These are phyloP conservation scores for Monosporozyma aerobia DNA, from an alignment of 805 yeast genomes.

Conservation along the genomic window DNA sequence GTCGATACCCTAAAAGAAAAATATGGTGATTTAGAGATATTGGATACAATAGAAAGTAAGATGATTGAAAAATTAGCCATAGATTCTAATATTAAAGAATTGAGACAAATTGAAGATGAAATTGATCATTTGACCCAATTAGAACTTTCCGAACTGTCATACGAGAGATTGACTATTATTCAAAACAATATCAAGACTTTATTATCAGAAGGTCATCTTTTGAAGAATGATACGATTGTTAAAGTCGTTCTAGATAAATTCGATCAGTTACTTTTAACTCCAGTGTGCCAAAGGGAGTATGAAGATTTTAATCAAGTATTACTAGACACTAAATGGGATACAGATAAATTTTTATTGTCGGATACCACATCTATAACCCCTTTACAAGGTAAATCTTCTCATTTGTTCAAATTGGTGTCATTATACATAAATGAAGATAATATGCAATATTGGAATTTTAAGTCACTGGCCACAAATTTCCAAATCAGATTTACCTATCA, in stretches of 20 bases:
- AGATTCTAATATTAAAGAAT: constrained; percentile 2
- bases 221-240: not conserved
- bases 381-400: constrained; percentile 14
- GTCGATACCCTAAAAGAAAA: constrained; percentile 11
- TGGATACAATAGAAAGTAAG: constrained; percentile 10
- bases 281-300: constrained; percentile 7
- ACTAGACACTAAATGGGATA: constrained; percentile 27
- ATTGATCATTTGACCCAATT: constrained; percentile 1
- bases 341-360: constrained; percentile 10
- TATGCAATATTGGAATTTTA: constrained; percentile 37
- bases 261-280: constrained; percentile 7
- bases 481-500: constrained; percentile 45
- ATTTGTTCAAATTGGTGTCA: constrained; percentile 14
- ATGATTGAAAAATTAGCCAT: constrained; percentile 6
- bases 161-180: constrained; percentile 5
- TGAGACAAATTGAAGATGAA: constrained; percentile 2
- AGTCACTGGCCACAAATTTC: constrained; percentile 37
- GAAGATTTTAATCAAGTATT: constrained; percentile 12
- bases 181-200: constrained; percentile 4
- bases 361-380: constrained; percentile 9
- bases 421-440: constrained; percentile 6
- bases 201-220: constrained; percentile 3
- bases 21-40: constrained; percentile 19
- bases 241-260: constrained; percentile 5
- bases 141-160: constrained; percentile 1